Base-by-base conservation (phyloP, 192 early-diverging fungal species). In the Podila horticola region DNA sequence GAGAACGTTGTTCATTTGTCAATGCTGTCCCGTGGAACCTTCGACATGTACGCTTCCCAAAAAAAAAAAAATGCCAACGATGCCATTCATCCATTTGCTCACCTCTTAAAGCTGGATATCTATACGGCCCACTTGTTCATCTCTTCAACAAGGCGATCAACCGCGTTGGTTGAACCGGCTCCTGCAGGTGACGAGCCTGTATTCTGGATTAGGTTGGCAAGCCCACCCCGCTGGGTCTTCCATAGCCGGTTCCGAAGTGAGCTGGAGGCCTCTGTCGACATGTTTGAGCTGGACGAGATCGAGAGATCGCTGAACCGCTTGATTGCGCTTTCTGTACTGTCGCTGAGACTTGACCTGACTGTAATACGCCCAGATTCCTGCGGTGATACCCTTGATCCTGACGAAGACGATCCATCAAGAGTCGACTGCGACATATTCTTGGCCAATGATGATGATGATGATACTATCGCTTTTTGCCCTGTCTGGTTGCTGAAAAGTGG, bases 71-170 rank as follows among this genome's bases (percentile, higher is more conserved):
- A 45, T 45, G 41, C 15, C 41, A 45, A 45, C 15, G 41, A 45
- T 45, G 41, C 41, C 11, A 2, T 45, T 45, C 41, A 45, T 45
- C 60, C 28, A 33, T 3, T 17, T 64, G 13, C n/a, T 41, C 36
- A 19, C n/a, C 30, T 33, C 59, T 17, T 28, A 19, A 19, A 17
- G 22, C 24, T 19, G 15, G 17, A 13, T 61, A 20, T 11, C 45
- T 66, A 81, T 33, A 81, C 77, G 11, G 77, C 68, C 77, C 77
- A 81, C n/a, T 81, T 81, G 71, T 69, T 81, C 77, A 81, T 81
- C 55, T 81, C 77, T 38, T 81, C 77, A 6, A 81, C 71, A 41
- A 81, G 49, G 3, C 77, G 77, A 64, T 81, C 77, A 6, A 81
- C 66, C 12, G 62, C 71, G 17, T 50, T 64, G 34, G 59, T 29